Base-by-base conservation (phyloP, 352 stramenopile species). In the Plasmopara halstedii region DNA sequence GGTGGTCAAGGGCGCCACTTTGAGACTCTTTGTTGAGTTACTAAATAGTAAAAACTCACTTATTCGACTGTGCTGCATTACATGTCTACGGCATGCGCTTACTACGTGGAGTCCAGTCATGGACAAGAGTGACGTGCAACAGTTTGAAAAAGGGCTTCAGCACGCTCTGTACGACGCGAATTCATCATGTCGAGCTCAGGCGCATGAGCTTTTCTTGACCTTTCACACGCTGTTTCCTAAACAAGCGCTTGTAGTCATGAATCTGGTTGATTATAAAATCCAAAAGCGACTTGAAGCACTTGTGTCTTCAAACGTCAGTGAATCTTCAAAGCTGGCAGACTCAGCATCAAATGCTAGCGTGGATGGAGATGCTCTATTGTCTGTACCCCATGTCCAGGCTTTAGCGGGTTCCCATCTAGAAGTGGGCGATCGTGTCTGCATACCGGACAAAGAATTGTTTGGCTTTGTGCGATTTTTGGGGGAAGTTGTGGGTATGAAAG, bases 381-480 rank as follows among this genome's bases (percentile, higher is more conserved):
- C n/a, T 35, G 41, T 36, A 25, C 46, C 66, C 45, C 60, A 58
- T 26, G 56, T 64, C 4, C 58, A 70, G 31, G 46, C 53, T 17
- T 53, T 67, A 10, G 44, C 52, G 5, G 62, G 62, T 6, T 64
- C 73, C 13, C 77, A 65, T 44, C 50, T 83, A 39, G 70, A 87
- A 33, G 32, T 88, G 1, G 78, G 76, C 2, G 78, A 89, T 23
- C 78, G 81, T 21, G 81, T 92, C 4, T 89, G 77, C 50, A 86
- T 92, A n/a, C 76, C 78, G 1, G 81, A 89, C 36, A 87, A 87
- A 46, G 81, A 92, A 42, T 38, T 90, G 1, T 92, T 92, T 40
- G 81, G 81, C 0, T 81, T 81, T 46, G 81, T 92, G 44, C 78
- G 78, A 0, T 92, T 80, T 53, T 37, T 85, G 22, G 81, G 81